Percentiles rank a stretch among this genome's conserved stretches.
Evolutionary conservation across 352 stramenopile species (phyloP).

Genomic region (Thalassiosira sp.): DNA sequence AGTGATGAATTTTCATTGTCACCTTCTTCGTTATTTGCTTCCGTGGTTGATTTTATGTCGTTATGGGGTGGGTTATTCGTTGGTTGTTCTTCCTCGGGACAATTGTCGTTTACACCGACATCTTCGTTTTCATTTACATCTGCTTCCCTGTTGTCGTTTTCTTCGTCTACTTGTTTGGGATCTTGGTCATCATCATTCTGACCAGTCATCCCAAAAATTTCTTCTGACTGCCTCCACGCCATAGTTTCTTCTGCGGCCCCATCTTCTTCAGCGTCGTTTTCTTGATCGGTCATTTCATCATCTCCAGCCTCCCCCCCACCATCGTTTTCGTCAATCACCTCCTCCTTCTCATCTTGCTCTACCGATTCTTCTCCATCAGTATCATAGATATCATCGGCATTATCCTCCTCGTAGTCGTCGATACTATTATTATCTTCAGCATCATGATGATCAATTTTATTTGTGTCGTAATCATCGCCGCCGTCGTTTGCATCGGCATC

Average conservation of each 20-base stretch:
- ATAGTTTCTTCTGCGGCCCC: not conserved
- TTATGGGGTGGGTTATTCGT: not conserved
- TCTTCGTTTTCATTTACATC: not conserved
- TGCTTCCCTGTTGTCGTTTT: not conserved
- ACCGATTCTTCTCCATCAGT: slow-evolving; percentile 2
- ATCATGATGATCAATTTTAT: not conserved
- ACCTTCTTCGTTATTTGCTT: not conserved
- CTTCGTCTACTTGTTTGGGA: not conserved
- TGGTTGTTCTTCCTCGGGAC: not conserved
- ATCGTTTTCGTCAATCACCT: not conserved
- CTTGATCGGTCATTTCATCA: not conserved
- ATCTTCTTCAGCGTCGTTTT: not conserved
- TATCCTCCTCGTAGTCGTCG: not conserved
- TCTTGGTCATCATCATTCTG: not conserved
- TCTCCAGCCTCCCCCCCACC: not conserved
- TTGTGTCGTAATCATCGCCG: not conserved
- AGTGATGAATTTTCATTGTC: slow-evolving; percentile 13
- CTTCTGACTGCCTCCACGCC: too few species aligned
- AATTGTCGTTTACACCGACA: not conserved
- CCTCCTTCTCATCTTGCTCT: not conserved
- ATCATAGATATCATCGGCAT: slow-evolving; percentile 11
- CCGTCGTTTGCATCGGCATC: not conserved
- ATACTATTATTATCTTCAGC: not conserved
- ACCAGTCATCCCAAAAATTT: not conserved
- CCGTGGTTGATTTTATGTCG: not conserved